Evolutionary conservation across 2,329 filamentous ascomycete genomes (phyloP).

Genomic region (Hypoxylon rubiginosum): DNA sequence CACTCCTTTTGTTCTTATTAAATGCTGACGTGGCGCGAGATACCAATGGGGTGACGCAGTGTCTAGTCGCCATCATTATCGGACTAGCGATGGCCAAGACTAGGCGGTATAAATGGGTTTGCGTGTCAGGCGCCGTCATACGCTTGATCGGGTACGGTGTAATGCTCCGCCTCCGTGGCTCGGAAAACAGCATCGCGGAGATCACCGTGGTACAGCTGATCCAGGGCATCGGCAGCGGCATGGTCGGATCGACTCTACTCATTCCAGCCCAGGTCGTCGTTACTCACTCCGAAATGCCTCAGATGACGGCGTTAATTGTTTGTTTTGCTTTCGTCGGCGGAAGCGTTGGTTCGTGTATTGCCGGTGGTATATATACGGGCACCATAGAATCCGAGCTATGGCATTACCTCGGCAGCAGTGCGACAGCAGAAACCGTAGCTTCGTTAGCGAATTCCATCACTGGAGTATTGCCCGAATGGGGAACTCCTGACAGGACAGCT

Average conservation of each 20-base stretch:
- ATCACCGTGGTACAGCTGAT: constrained; percentile 63
- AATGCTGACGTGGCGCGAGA: constrained; percentile 30
- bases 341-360: constrained; percentile 57
- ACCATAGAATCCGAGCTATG: constrained; percentile 56
- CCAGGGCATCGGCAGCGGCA: constrained; percentile 62
- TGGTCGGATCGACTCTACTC: constrained; percentile 59
- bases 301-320: constrained; percentile 62
- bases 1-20: background rate
- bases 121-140: constrained; percentile 56
- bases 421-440: constrained; percentile 52
- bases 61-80: constrained; percentile 56
- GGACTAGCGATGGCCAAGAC: constrained; percentile 59
- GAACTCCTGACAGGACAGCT: constrained; percentile 56
- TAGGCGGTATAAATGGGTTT: constrained; percentile 62
- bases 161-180: constrained; percentile 63
- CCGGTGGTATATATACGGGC: constrained; percentile 65
- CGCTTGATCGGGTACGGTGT: constrained; percentile 63
- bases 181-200: constrained; percentile 59
- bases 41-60: constrained; percentile 58
- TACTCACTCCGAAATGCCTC: constrained; percentile 60
- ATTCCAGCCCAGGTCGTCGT: constrained; percentile 62
- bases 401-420: constrained; percentile 53
- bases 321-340: constrained; percentile 58
- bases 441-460: constrained; percentile 62
- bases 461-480: constrained; percentile 56